These are phyloP conservation scores for Atkinsonella texensis DNA, from an alignment of 2,329 filamentous ascomycete genomes.

Conservation along the genomic window DNA sequence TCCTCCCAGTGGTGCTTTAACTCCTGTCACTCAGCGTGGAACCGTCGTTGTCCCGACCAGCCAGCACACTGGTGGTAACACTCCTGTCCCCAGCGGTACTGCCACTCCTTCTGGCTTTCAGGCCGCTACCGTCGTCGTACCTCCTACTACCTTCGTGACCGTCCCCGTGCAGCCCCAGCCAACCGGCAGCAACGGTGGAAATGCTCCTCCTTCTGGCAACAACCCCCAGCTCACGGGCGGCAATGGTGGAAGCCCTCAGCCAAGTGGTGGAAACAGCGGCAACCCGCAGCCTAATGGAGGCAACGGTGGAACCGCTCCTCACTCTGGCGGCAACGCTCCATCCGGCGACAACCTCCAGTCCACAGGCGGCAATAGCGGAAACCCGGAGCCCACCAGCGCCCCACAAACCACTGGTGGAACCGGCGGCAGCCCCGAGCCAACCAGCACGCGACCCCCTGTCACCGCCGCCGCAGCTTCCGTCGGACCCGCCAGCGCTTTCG, in stretches of 20 bases:
- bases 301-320: not conserved
- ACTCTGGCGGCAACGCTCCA: not conserved
- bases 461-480: constrained; percentile 3
- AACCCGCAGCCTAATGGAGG: not conserved
- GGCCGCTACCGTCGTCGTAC: too few species aligned
- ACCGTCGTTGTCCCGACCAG: not conserved
- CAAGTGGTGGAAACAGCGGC: not conserved
- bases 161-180: not conserved
- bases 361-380: not conserved
- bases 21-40: not conserved
- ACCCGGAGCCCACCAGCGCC: not conserved
- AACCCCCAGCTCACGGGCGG: not conserved
- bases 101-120: not conserved
- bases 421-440: not conserved
- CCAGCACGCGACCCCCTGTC: not conserved
- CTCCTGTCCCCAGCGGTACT: not conserved
- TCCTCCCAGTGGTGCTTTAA: not conserved
- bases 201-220: not conserved
- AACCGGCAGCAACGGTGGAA: not conserved
- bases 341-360: not conserved
- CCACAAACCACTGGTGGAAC: not conserved
- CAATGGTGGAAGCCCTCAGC: not conserved
- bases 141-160: too few species aligned
- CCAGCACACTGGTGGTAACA: constrained; percentile 1
- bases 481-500: constrained; percentile 1